Base-by-base conservation (phyloP, 2,329 filamentous ascomycete species). In the Tolypocladium cylindrosporum region DNA sequence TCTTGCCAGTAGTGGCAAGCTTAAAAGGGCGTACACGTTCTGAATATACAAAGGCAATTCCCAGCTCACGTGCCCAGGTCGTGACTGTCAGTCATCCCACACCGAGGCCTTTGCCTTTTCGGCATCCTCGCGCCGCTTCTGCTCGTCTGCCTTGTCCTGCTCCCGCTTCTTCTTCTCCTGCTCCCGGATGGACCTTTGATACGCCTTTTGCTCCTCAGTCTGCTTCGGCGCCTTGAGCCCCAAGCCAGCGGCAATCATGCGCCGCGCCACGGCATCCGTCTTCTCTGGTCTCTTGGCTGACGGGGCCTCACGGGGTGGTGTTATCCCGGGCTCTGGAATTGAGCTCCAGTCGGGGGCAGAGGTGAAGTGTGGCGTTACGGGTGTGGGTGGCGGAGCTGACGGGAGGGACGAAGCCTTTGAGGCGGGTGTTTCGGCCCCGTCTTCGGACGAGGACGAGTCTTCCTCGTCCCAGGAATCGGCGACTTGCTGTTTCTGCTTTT, bases 161-260 rank as follows among this genome's bases (percentile, higher is more conserved):
- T 92, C 89, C 59, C 86, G 77, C 65, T 83, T 82, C 77, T 85
- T 91, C 66, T 85, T 86, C 78, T 96, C 93, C 74, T 93, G 89
- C 73, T 96, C 89, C 66, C 87, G 85, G 60, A 94, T 78, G 1
- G 89, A 87, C 63, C 81, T 84, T 67, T 97, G 92, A 70, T 94
- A 97, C 57, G 90, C 89, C 65, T 81, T 82, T 78, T 96, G 89
- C 74, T 97, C 92, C 61, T 95, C 91, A 1, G 91, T 97, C 71
- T 87, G 83, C 75, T 84, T 88, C 39, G 91, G 90, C 40, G 87
- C 85, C 67, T 86, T 85, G 57, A 97, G 83, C 1, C 94, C 94
- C 63, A 97, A 75, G 0, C 90, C 91, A 4, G 89, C 89, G 0
- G 91, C 91, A 70, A 99, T 97, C 83, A 99, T 81, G 59, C 94